Percentiles rank a stretch among this genome's conserved stretches.
These are phyloP conservation scores for Pontederia paniculata DNA, from an alignment of 176 grass and related monocot genomes.

Conservation along the genomic window DNA sequence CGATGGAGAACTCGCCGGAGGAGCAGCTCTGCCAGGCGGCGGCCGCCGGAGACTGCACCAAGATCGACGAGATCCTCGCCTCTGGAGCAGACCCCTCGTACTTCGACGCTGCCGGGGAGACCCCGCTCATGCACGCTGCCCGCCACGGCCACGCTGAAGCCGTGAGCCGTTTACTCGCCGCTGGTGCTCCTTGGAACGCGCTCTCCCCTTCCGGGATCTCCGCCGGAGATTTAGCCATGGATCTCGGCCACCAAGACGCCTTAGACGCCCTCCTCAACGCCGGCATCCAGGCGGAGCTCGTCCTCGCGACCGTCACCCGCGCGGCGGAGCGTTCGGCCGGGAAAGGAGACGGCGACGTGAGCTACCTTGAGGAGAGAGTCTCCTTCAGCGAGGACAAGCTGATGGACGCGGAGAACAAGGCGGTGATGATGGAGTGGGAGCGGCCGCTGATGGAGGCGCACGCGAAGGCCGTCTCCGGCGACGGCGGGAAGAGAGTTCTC, in stretches of 20 bases:
- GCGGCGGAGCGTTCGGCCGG: constrained; percentile 13
- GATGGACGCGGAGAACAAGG: constrained; percentile 84
- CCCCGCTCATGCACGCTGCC: constrained; percentile 79
- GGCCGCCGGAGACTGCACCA: constrained; percentile 20
- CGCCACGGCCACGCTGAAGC: constrained; percentile 34
- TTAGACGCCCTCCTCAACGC: constrained; percentile 73
- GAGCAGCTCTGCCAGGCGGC: constrained; percentile 65
- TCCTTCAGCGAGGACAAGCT: constrained; percentile 72
- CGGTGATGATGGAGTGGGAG: constrained; percentile 98
- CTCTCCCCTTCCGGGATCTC: constrained; percentile 37
- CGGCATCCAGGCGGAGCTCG: constrained; percentile 74
- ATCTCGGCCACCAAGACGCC: constrained; percentile 30
- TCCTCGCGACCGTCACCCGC: constrained; percentile 60
- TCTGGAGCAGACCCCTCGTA: constrained; percentile 45
- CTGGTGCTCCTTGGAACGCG: constrained; percentile 83
- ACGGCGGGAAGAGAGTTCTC: constrained; percentile 45
- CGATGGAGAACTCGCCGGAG: constrained; percentile 28
- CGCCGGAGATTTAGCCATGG: constrained; percentile 61
- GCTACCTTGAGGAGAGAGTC: constrained; percentile 67
- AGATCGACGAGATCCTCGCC: constrained; percentile 30
- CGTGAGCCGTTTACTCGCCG: constrained; percentile 45
- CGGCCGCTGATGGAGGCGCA: constrained; percentile 92
- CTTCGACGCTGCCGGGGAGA: constrained; percentile 50
- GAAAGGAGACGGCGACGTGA: background rate
- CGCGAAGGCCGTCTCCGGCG: constrained; percentile 60